Conservation (phyloP, 306 rosid genomes). For the Malus sylvestris region DNA sequence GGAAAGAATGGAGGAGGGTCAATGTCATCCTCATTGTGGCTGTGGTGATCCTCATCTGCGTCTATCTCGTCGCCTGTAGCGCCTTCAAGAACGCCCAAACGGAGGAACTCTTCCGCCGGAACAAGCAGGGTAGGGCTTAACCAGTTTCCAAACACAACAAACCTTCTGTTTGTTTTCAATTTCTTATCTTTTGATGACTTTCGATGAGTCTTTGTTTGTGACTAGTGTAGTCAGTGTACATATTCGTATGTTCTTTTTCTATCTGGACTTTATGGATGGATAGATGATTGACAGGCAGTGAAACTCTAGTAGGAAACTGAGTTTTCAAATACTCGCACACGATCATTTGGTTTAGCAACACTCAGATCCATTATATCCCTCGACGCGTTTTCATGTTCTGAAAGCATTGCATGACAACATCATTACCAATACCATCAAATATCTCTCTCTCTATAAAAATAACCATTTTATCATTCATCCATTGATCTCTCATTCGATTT, state of each 20-base stretch:
- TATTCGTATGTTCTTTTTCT: slow-evolving; percentile 4
- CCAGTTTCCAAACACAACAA: slow-evolving; percentile 5
- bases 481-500: too few species aligned
- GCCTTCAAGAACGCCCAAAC: slow-evolving; percentile 93
- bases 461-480: too few species aligned
- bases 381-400: too few species aligned
- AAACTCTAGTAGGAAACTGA: not conserved
- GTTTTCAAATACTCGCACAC: not conserved
- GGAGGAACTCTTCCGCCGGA: slow-evolving; percentile 68
- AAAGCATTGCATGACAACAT: too few species aligned
- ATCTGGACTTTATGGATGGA: not conserved
- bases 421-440: too few species aligned
- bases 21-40: slow-evolving; percentile 74
- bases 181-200: not conserved
- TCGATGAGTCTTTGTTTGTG: not conserved
- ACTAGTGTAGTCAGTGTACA: slow-evolving; percentile 1
- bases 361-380: too few species aligned
- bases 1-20: slow-evolving; percentile 82
- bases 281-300: not conserved
- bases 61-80: slow-evolving; percentile 79
- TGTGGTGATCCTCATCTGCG: slow-evolving; percentile 60
- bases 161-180: not conserved
- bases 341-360: not conserved
- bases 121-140: slow-evolving; percentile 69
- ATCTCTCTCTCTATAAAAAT: too few species aligned